Evolutionary conservation across 1,284 basidiomycete genomes (phyloP).

Genomic region (Ustilago shanxiensis): DNA sequence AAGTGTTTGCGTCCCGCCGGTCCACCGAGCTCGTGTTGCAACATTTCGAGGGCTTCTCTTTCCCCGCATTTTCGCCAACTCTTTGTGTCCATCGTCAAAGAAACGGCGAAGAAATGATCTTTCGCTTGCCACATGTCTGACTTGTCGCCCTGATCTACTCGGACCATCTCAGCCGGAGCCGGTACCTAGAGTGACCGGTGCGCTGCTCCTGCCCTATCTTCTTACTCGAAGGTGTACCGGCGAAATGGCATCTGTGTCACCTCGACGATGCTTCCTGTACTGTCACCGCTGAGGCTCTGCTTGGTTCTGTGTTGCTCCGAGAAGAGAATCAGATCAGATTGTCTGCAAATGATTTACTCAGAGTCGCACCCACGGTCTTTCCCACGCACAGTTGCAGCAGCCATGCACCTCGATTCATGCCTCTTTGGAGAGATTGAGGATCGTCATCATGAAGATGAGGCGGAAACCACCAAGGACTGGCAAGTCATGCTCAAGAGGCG

Average conservation of each 20-base stretch:
- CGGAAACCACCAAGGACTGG: neutral
- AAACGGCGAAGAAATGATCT: neutral
- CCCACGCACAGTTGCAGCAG: too few relatives aligned
- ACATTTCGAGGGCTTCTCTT: neutral
- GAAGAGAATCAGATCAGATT: too few relatives aligned
- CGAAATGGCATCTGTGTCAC: neutral
- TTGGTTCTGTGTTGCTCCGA: too few relatives aligned
- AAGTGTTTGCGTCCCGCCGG: neutral
- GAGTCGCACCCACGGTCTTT: too few relatives aligned
- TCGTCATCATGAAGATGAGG: neutral
- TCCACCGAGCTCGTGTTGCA: neutral
- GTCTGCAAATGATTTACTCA: too few relatives aligned
- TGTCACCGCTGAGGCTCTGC: too few relatives aligned
- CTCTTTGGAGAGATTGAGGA: too few relatives aligned
- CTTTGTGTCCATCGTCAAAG: neutral
- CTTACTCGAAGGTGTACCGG: neutral
- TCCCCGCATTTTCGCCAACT: constrained; percentile 5
- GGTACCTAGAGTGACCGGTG: neutral
- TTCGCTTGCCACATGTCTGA: neutral
- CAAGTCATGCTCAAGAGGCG: neutral
- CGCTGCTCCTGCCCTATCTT: neutral
- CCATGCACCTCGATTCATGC: too few relatives aligned
- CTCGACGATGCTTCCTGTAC: too few relatives aligned
- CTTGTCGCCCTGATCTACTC: neutral
- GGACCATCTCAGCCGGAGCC: neutral